Evolutionary conservation across 75 land plant species (phyloP).

Genomic region (Gnetum montanum): DNA sequence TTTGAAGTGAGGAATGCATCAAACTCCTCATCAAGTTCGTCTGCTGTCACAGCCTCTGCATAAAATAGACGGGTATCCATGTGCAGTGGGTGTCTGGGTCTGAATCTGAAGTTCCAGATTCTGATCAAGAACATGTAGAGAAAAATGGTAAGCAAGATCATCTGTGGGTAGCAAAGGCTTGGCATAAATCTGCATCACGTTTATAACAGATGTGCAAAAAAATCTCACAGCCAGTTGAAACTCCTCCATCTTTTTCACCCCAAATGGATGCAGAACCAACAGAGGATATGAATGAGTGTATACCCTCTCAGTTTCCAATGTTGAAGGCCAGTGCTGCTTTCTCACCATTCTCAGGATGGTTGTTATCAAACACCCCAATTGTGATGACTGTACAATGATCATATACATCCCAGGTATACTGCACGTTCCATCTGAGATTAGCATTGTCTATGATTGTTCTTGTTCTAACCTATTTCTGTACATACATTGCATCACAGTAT

Average conservation of each 20-base stretch:
- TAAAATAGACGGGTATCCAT: constrained; percentile 54
- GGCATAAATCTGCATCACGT: constrained; percentile 48
- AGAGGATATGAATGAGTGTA: constrained; percentile 56
- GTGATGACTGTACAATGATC: constrained; percentile 87
- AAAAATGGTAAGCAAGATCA: constrained; percentile 66
- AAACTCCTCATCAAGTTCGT: constrained; percentile 81
- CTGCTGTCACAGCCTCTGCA: constrained; percentile 41
- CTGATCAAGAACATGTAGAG: constrained; percentile 76
- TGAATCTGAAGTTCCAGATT: constrained; percentile 69
- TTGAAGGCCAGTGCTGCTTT: constrained; percentile 41
- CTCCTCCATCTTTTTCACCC: constrained; percentile 90
- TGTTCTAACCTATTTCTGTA: constrained; percentile 79
- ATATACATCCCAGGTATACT: constrained; percentile 87
- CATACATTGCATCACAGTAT: constrained; percentile 74
- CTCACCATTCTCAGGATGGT: neutral
- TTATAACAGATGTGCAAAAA: constrained; percentile 44
- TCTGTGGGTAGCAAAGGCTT: constrained; percentile 67
- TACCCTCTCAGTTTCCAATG: constrained; percentile 64
- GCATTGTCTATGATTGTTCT: constrained; percentile 70
- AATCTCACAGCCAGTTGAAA: constrained; percentile 70
- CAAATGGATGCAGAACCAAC: constrained; percentile 43
- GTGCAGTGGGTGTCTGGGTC: constrained; percentile 37
- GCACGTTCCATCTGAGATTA: constrained; percentile 91
- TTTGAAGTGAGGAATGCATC: constrained; percentile 42
- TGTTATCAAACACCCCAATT: constrained; percentile 53